phyloP scores from a whole-genome alignment of 2,329 filamentous ascomycete species.

The Elsinoe necatrix region DNA sequence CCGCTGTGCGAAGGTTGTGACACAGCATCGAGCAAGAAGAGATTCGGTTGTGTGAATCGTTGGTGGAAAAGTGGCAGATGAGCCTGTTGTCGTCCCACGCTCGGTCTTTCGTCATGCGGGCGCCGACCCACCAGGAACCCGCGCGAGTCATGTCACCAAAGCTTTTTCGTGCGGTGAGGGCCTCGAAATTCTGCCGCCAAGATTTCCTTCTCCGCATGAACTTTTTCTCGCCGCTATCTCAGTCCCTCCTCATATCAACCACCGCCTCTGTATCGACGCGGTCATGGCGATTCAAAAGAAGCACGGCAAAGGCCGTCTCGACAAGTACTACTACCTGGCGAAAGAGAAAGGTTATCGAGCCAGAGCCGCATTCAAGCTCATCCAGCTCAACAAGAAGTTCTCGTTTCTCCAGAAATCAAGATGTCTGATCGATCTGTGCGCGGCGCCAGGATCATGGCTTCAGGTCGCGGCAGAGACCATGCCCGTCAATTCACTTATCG shows the following conservation, averaged over 20 bases:
- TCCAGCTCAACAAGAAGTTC: slow-evolving; percentile 99
- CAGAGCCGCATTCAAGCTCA: slow-evolving; percentile 92
- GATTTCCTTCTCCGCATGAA: slow-evolving; percentile 12
- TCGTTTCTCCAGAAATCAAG: slow-evolving; percentile 94
- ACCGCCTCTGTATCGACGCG: neutral
- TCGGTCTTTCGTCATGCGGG: slow-evolving; percentile 11
- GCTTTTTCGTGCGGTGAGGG: neutral
- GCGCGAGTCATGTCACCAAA: neutral
- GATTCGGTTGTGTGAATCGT: neutral
- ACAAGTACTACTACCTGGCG: slow-evolving; percentile 97
- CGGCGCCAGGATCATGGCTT: slow-evolving; percentile 93
- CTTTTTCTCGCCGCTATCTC: slow-evolving; percentile 2
- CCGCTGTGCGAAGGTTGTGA: neutral
- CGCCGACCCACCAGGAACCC: neutral
- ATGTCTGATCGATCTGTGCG: slow-evolving; percentile 94
- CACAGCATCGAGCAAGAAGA: neutral
- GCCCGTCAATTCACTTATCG: slow-evolving; percentile 79
- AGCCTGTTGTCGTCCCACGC: slow-evolving; percentile 9
- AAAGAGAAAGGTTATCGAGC: slow-evolving; percentile 98
- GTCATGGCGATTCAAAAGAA: slow-evolving; percentile 96
- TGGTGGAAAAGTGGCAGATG: slow-evolving; percentile 7
- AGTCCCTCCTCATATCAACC: neutral
- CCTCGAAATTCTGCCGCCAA: slow-evolving; percentile 3
- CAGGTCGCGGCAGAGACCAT: slow-evolving; percentile 94
- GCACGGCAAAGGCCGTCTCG: slow-evolving; percentile 94